Base-by-base conservation (phyloP, 176 grass and related monocot species). In the Oryza glumipatula region DNA sequence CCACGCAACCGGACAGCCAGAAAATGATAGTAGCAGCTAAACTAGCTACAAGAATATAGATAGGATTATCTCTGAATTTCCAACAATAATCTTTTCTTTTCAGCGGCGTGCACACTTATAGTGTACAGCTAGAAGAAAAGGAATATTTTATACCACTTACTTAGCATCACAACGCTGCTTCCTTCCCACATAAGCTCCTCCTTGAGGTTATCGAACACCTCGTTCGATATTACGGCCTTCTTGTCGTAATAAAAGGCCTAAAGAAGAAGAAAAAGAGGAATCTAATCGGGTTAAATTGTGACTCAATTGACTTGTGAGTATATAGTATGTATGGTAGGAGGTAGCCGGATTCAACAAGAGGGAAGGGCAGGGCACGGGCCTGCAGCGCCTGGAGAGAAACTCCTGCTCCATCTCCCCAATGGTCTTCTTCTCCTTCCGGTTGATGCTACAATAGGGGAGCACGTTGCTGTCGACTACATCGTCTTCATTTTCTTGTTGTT, bases 171-270 rank as follows among this genome's bases (percentile, higher is more conserved):
- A 58, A 97, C 94, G 21, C 81, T 97, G 90, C 94, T 97, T 80
- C 94, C 94, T 82, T 97, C 94, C 94, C 94, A 97, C 94, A 94
- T 97, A 43, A 97, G 86, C 46, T 97, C 94, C 89, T 97, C 92
- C 76, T 97, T 97, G 21, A 94, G 94, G 79, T 97, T 97, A 65
- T 97, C 94, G 48, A 97, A 97, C 88, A 94, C 94, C 73, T 97
- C 94, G 70, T 97, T 97, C 6, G 94, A 97, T 92, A 97, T 97
- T 72, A 97, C 76, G 3, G 94, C 88, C 48, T 41, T 92, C 83
- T 86, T 80, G 15, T 94, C 94, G 35, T 94, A 97, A 63, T 97
- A 97, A 71, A 97, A 97, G 9, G 94, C 52, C 92, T 97, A 76
- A 15, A 49, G 36, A 28, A 3, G 32, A 45, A 43, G 30, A 32